These are phyloP conservation scores for Leucosporidium creatinivorum DNA, from an alignment of 768 basidiomycete species.

Conservation along the genomic window DNA sequence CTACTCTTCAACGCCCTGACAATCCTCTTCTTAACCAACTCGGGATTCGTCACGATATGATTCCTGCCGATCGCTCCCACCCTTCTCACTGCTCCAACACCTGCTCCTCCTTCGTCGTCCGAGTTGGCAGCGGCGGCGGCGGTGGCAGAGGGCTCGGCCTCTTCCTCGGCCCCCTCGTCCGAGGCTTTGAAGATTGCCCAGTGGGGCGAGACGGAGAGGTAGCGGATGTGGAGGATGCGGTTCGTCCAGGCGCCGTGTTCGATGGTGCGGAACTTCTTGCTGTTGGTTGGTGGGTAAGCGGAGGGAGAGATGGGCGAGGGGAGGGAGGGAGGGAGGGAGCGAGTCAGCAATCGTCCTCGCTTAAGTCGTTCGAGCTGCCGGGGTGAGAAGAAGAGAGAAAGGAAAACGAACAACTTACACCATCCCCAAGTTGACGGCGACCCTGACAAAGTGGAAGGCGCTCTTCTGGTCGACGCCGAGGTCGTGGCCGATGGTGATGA, in stretches of 20 bases:
- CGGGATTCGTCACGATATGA: slow-evolving; percentile 25
- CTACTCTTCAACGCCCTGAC: slow-evolving; percentile 64
- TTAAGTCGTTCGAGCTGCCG: no score
- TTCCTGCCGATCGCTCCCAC: slow-evolving; percentile 35
- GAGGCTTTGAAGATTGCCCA: slow-evolving; percentile 27
- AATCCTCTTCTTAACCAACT: slow-evolving; percentile 63
- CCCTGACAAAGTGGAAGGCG: slow-evolving; percentile 75
- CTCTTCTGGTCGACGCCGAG: slow-evolving; percentile 83
- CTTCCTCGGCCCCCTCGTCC: background rate
- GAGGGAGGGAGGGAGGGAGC: background rate
- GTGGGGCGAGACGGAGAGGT: slow-evolving; percentile 62
- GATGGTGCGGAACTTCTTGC: slow-evolving; percentile 33
- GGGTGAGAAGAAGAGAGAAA: no score
- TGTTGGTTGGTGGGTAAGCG: slow-evolving; percentile 2
- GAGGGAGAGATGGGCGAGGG: slow-evolving; percentile 2
- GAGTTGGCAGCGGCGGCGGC: slow-evolving; percentile 38
- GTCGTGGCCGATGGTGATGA: slow-evolving; percentile 65
- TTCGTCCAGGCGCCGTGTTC: slow-evolving; percentile 47
- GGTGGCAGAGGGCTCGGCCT: slow-evolving; percentile 13
- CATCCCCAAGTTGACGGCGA: slow-evolving; percentile 60
- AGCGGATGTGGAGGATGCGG: slow-evolving; percentile 74
- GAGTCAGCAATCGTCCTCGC: background rate
- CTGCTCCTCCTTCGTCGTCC: slow-evolving; percentile 38
- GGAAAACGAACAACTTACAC: slow-evolving; percentile 52
- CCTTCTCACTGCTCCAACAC: slow-evolving; percentile 3